Base-by-base conservation (phyloP, 2,329 filamentous ascomycete species). In the Pseudogymnoascus sp. region DNA sequence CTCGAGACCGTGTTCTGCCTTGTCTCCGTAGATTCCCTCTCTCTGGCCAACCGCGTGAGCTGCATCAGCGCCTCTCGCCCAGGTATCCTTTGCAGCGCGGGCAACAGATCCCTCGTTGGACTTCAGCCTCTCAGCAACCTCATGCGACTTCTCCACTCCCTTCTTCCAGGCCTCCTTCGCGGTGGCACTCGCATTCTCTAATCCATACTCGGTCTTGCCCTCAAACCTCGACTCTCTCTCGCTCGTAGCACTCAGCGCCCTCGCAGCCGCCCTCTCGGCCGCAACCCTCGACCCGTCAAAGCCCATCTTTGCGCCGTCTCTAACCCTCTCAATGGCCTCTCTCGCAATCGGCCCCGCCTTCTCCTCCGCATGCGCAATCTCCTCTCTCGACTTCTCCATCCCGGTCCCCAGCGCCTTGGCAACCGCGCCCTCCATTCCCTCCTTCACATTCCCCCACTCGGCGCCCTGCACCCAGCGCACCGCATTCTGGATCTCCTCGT, bases 401-500 rank as follows among this genome's bases (percentile, higher is more conserved):
- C 47, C 68, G 67, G 28, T 70, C 66, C 63, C 74, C 65, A 61
- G 67, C 66, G 84, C 64, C n/a, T 75, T 71, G 8, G 74, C 74
- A 37, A 77, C 72, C 33, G 73, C 71, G 12, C 75, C 75, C 71
- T 87, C 85, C 66, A 84, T 74, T 2, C 75, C 77, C 64, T 87
- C 82, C 60, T 85, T 80, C 60, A 86, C 79, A 59, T 79, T 79
- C 57, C 77, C 75, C 87, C 86, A 90, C 71, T 88, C 82, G 63
- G 81, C 84, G 35, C 75, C 79, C 74, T 91, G 84, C 61, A 84
- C 81, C 80, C 83, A 87, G 62, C 78, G 79, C 61, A 88, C 86
- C 59, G 86, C 80, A 63, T 79, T 78, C 71, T 87, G 82, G 36
- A 93, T 74, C 73, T 93, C 89, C 58, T 80, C 74, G 72, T 94